Evolutionary conservation across 2,329 filamentous ascomycete species (phyloP), one percentile per base, ranked within the genome.

Genomic region (Fusarium sambucinum): DNA sequence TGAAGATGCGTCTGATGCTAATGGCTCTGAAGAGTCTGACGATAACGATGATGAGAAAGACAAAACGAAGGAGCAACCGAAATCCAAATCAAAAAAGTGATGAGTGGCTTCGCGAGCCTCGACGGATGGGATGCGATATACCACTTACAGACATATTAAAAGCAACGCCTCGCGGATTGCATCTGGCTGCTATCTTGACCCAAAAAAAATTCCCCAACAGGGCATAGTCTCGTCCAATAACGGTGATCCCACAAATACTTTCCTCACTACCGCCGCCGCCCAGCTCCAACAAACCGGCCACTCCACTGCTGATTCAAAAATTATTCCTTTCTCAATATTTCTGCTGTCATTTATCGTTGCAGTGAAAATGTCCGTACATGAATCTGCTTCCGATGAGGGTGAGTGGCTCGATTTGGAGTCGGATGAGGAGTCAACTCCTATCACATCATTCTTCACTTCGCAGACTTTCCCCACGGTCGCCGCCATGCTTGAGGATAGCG

Each of bases 361-460:
- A 52, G 55, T 58, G 52, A 70, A 70, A 42, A 76, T 77, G 76
- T 75, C 77, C 16, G 50, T 61, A 27, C 71, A 70, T 51, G 72
- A 71, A 32, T 78, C 77, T 17, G 71, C 48, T 40, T 78, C 77
- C 17, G 77, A 84, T 25, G 84, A 84, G 40, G 82, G 80, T 56
- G 85, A 84, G 51, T 86, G 84, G 84, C 80, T 82, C 48, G 84
- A 86, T 59, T 73, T 84, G 27, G 90, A 92, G 72, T 82, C 85
- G 7, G 90, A 92, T 55, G 86, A 90, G 72, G 86, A 90, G 68
- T 80, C 83, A 6, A 82, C 89, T 27, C 80, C 85, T 21, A 83
- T 93, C 59, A 82, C 91, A 48, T 92, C 90, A 21, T 82, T 94
- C 33, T 86, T 94, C 66, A 89, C 90, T 70, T 85, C 89, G 58